Conservation (phyloP, 306 rosid species). For the Oxytropis ochrocephala region DNA sequence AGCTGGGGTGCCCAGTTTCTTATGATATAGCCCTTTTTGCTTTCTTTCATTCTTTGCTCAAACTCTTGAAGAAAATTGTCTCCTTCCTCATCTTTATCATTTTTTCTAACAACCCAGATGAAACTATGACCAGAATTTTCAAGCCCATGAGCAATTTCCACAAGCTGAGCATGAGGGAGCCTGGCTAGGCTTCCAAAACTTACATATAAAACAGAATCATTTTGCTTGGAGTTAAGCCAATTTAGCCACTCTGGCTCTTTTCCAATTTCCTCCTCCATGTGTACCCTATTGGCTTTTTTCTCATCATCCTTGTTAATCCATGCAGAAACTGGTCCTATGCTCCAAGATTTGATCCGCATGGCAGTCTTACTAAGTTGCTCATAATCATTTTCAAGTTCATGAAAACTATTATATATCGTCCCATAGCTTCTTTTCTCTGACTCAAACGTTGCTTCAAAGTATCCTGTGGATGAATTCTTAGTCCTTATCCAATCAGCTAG, state of each 20-base stretch:
- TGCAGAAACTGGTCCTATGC: conserved; percentile 23
- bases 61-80: neutral
- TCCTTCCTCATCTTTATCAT: neutral
- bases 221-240: conserved; percentile 24
- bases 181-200: conserved; percentile 21
- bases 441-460: neutral
- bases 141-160: conserved; percentile 28
- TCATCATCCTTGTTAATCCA: conserved; percentile 14
- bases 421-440: conserved; percentile 29
- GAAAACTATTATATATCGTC: conserved; percentile 16
- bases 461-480: neutral
- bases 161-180: conserved; percentile 8
- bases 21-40: conserved; percentile 16
- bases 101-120: conserved; percentile 20
- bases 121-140: conserved; percentile 26
- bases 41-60: conserved; percentile 19
- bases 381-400: conserved; percentile 25
- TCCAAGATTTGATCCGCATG: conserved; percentile 23
- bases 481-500: neutral
- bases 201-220: conserved; percentile 16
- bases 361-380: neutral
- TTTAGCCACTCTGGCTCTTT: neutral
- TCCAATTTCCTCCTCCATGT: neutral
- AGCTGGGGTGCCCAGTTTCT: conserved; percentile 34
- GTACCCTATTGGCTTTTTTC: neutral